Conservation (phyloP, 495 filamentous ascomycete genomes). For the Xylaria sp. region DNA sequence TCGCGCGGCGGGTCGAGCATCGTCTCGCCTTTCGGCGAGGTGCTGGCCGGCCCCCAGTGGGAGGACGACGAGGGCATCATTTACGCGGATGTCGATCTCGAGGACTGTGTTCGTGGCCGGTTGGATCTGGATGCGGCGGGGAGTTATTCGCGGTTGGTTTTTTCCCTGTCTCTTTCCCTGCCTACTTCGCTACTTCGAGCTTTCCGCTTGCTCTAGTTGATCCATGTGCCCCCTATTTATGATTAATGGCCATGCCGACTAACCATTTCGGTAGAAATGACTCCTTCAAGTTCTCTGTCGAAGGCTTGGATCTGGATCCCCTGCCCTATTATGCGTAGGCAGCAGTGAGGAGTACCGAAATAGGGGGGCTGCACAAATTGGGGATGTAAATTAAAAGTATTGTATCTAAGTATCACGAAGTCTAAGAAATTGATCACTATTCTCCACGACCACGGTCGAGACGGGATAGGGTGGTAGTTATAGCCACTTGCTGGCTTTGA, state of each 20-base stretch:
- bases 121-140: constrained; percentile 76
- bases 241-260: not conserved
- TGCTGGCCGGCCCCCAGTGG: constrained; percentile 83
- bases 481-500: not conserved
- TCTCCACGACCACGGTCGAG: not conserved
- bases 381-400: not conserved
- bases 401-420: not conserved
- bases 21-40: constrained; percentile 76
- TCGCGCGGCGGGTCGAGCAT: constrained; percentile 84
- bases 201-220: not conserved
- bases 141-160: constrained; percentile 68
- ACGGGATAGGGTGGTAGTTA: not conserved
- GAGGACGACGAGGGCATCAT: constrained; percentile 67
- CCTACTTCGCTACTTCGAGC: not conserved
- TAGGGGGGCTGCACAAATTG: not conserved
- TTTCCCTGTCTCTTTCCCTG: not conserved
- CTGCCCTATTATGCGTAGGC: constrained; percentile 61
- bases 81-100: constrained; percentile 56
- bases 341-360: not conserved
- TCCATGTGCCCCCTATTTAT: not conserved
- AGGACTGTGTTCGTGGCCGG: constrained; percentile 60
- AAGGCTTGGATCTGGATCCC: constrained; percentile 74
- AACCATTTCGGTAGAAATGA: constrained; percentile 63
- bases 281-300: constrained; percentile 77
- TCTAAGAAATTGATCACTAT: not conserved